These are phyloP conservation scores for Megacollybia marginata DNA, from an alignment of 768 basidiomycete species.

Conservation along the genomic window DNA sequence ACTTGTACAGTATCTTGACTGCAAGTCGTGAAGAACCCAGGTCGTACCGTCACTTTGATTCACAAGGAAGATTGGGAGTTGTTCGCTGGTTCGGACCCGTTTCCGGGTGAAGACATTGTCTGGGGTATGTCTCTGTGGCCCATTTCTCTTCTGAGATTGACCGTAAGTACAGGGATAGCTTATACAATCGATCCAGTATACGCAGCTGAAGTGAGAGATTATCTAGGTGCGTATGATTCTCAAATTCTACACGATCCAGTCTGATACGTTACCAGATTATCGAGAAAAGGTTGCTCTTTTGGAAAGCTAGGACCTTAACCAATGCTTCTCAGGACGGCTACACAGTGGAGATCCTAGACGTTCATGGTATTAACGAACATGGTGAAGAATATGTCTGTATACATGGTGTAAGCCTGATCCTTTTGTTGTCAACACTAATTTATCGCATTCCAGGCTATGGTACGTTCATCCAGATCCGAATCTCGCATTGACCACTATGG, in stretches of 20 bases:
- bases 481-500: no score
- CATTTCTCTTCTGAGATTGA: neutral
- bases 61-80: slow-evolving; percentile 84
- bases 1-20: neutral
- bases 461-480: slow-evolving; percentile 20
- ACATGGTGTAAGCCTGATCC: slow-evolving; percentile 33
- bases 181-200: slow-evolving; percentile 80
- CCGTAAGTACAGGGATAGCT: slow-evolving; percentile 50
- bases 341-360: slow-evolving; percentile 70
- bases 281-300: slow-evolving; percentile 62
- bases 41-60: slow-evolving; percentile 84
- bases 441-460: slow-evolving; percentile 35
- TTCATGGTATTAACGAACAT: slow-evolving; percentile 49
- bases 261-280: slow-evolving; percentile 43
- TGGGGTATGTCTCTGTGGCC: slow-evolving; percentile 54
- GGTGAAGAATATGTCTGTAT: slow-evolving; percentile 50
- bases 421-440: slow-evolving; percentile 5
- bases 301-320: neutral
- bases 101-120: slow-evolving; percentile 68
- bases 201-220: slow-evolving; percentile 70
- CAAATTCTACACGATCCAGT: neutral
- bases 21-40: slow-evolving; percentile 52
- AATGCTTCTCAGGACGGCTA: slow-evolving; percentile 71
- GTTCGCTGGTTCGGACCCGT: slow-evolving; percentile 61
- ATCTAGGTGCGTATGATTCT: slow-evolving; percentile 54